These are phyloP conservation scores for Serendipita vermifera DNA, from an alignment of 768 basidiomycete species.

Conservation along the genomic window DNA sequence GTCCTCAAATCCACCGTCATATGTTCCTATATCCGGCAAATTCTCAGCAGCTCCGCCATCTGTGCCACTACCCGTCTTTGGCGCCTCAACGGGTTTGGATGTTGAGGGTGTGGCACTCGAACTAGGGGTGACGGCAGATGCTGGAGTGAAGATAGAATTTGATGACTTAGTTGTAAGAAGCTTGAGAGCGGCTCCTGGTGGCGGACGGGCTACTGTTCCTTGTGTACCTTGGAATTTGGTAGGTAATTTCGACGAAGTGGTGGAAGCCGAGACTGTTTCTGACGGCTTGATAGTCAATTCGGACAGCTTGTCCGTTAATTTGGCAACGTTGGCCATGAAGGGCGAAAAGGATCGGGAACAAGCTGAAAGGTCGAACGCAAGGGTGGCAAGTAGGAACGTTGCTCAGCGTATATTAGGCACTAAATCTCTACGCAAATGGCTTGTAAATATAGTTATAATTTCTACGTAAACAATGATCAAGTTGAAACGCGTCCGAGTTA, in stretches of 20 bases:
- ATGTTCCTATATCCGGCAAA: conserved; percentile 61
- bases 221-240: neutral
- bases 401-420: no score
- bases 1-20: conserved; percentile 93
- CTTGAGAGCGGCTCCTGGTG: neutral
- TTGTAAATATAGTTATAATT: no score
- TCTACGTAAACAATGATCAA: no score
- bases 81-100: no score
- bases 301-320: neutral
- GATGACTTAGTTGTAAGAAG: neutral
- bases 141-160: neutral
- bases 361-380: no score
- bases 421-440: no score
- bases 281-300: neutral
- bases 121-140: neutral
- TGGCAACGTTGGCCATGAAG: neutral
- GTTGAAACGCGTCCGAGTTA: no score
- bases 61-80: no score
- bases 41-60: no score
- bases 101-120: neutral
- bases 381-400: no score
- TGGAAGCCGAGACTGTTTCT: neutral
- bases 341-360: no score
- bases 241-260: neutral
- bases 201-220: neutral